A percentile compares a stretch with the other conserved stretches of the same genome.
These are phyloP conservation scores for Saccharomyces kudriavzevii DNA, from an alignment of 805 yeast species.

Conservation along the genomic window DNA sequence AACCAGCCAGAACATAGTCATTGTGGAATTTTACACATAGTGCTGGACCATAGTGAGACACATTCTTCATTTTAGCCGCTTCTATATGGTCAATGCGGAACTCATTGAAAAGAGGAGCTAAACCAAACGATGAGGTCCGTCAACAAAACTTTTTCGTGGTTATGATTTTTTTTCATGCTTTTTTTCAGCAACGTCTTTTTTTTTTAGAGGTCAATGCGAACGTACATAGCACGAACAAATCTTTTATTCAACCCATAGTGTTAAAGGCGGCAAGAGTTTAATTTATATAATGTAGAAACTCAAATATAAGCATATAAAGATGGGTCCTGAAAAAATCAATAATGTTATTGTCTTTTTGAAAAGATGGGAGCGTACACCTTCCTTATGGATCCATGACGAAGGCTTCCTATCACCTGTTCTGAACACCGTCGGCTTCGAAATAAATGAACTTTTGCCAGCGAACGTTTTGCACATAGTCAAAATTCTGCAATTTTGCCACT, in stretches of 20 bases:
- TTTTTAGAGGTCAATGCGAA: neutral
- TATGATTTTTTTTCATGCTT: neutral
- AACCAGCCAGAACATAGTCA: slow-evolving; percentile 47
- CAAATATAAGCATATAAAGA: no score
- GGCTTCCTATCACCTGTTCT: no score
- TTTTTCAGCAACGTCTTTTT: neutral
- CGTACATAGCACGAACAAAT: neutral
- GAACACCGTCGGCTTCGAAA: no score
- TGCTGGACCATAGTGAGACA: slow-evolving; percentile 53
- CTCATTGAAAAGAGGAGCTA: neutral
- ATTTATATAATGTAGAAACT: no score
- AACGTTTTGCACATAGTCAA: neutral
- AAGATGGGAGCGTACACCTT: no score
- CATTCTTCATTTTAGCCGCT: slow-evolving; percentile 7
- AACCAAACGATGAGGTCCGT: neutral
- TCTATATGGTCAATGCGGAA: neutral
- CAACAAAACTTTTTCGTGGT: neutral
- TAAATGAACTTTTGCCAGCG: neutral
- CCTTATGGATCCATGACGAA: no score
- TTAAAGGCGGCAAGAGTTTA: neutral
- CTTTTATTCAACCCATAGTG: neutral
- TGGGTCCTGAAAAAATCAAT: no score
- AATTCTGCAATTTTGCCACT: neutral
- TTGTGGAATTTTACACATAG: slow-evolving; percentile 46
- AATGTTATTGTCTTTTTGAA: no score